Evolutionary conservation across 2,329 filamentous ascomycete species (phyloP).

Genomic region (Colletotrichum trifolii): DNA sequence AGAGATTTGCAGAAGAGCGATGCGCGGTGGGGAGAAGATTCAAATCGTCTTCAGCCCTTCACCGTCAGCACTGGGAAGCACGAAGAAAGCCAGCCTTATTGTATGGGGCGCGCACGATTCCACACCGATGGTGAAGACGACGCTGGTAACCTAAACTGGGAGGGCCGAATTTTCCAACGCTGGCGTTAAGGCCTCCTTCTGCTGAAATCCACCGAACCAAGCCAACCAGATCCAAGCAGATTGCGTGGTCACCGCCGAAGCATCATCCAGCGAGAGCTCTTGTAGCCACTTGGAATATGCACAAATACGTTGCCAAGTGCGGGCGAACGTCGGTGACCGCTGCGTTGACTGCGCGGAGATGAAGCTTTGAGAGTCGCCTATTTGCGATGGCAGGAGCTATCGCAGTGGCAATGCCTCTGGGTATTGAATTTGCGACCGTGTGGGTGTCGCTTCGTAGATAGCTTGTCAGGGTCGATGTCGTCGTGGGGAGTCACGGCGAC

Average conservation of each 20-base stretch:
- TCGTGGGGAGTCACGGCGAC: too few relatives aligned
- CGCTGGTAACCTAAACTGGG: conserved; percentile 34
- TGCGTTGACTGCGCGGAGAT: conserved; percentile 24
- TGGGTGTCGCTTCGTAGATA: not conserved
- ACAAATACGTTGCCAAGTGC: conserved; percentile 17
- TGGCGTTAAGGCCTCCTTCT: conserved; percentile 32
- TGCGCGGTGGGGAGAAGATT: conserved; percentile 22
- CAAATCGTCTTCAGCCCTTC: conserved; percentile 26
- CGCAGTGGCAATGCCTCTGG: too few relatives aligned
- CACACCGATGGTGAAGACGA: conserved; percentile 27
- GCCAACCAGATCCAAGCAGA: conserved; percentile 37
- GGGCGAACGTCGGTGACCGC: conserved; percentile 15
- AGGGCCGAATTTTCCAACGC: conserved; percentile 35
- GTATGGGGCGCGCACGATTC: conserved; percentile 19
- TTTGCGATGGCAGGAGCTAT: conserved; percentile 9
- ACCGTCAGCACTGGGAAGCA: conserved; percentile 32
- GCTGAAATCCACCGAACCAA: conserved; percentile 33
- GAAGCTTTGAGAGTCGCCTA: conserved; percentile 20
- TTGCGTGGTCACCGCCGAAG: conserved; percentile 20
- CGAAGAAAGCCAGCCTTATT: conserved; percentile 36
- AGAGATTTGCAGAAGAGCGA: conserved; percentile 15
- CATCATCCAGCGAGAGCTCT: conserved; percentile 33
- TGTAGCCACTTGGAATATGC: conserved; percentile 22
- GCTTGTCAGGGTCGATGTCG: not conserved
- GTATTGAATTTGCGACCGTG: too few relatives aligned